These are phyloP conservation scores for Boletus sensibilis DNA, from an alignment of 768 basidiomycete species.

Conservation along the genomic window DNA sequence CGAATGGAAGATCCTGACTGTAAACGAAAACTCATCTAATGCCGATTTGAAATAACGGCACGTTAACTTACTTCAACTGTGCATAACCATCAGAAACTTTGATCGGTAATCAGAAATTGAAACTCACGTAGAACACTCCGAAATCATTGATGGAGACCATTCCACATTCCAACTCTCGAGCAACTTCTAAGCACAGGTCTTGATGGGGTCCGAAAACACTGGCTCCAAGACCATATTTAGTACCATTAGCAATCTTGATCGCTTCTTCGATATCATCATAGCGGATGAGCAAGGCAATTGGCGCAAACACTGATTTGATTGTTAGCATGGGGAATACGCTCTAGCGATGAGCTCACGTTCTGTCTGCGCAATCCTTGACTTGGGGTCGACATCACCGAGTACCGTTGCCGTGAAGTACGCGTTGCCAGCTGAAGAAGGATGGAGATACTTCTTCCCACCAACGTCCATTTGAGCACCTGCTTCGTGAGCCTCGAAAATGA, in stretches of 20 bases:
- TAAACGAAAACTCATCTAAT: slow-evolving; percentile 3
- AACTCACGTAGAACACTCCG: slow-evolving; percentile 78
- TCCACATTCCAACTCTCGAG: slow-evolving; percentile 81
- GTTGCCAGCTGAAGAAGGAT: slow-evolving; percentile 67
- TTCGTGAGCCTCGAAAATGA: slow-evolving; percentile 67
- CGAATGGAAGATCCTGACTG: slow-evolving; percentile 93
- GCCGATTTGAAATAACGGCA: slow-evolving; percentile 7
- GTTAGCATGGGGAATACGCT: slow-evolving; percentile 11
- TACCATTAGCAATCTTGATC: slow-evolving; percentile 83
- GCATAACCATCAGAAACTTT: slow-evolving; percentile 16
- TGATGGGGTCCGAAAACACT: slow-evolving; percentile 92
- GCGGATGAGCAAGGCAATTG: slow-evolving; percentile 81
- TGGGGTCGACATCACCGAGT: slow-evolving; percentile 69
- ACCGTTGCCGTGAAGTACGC: slow-evolving; percentile 88
- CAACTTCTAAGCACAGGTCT: slow-evolving; percentile 74
- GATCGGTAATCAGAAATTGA: neutral
- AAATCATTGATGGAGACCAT: slow-evolving; percentile 99
- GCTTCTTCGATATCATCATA: slow-evolving; percentile 86
- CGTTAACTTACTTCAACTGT: slow-evolving; percentile 61
- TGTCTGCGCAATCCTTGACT: slow-evolving; percentile 73
- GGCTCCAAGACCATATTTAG: slow-evolving; percentile 87
- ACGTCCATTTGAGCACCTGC: slow-evolving; percentile 61
- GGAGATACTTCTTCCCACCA: slow-evolving; percentile 66
- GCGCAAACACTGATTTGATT: slow-evolving; percentile 79
- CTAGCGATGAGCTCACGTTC: slow-evolving; percentile 53